Evolutionary conservation across 2,329 filamentous ascomycete species (phyloP).

Genomic region (Myriosclerotinia duriaeana): DNA sequence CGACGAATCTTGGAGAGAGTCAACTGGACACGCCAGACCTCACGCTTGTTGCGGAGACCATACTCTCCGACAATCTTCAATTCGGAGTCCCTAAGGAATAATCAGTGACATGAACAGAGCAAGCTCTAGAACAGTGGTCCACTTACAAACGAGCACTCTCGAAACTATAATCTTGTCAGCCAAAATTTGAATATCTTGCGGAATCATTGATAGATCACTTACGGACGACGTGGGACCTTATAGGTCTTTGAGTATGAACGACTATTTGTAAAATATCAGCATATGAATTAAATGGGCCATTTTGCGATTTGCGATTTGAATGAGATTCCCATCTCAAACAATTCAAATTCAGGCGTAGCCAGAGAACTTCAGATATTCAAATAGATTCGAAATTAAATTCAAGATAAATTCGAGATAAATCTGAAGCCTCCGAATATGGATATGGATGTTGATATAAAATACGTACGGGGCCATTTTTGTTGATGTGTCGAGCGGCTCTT

Average conservation of each 20-base stretch:
- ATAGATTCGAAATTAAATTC: not conserved
- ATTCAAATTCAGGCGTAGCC: not conserved
- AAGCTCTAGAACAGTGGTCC: constrained; percentile 99
- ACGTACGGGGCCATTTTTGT: constrained; percentile 46
- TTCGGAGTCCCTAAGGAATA: constrained; percentile 84
- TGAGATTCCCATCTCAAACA: not conserved
- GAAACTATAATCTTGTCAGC: constrained; percentile 63
- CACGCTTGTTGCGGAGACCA: constrained; percentile 99
- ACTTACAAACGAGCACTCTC: constrained; percentile 99
- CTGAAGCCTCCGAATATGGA: constrained; percentile 1
- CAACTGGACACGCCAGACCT: constrained; percentile 99
- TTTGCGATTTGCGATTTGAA: not conserved
- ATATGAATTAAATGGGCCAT: not conserved
- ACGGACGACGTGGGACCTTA: constrained; percentile 88
- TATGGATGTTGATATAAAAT: not conserved
- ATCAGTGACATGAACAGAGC: constrained; percentile 97
- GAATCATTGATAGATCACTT: constrained; percentile 24
- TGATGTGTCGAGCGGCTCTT: constrained; percentile 23
- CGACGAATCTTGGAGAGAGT: constrained; percentile 99
- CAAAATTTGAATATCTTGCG: constrained; percentile 6
- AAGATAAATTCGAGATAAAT: not conserved
- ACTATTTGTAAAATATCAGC: constrained; percentile 17
- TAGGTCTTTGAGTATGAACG: constrained; percentile 96
- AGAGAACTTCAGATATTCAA: not conserved
- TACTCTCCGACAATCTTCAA: constrained; percentile 99